phyloP scores from a whole-genome alignment of 352 stramenopile genomes.

The Pythium myriotylum region DNA sequence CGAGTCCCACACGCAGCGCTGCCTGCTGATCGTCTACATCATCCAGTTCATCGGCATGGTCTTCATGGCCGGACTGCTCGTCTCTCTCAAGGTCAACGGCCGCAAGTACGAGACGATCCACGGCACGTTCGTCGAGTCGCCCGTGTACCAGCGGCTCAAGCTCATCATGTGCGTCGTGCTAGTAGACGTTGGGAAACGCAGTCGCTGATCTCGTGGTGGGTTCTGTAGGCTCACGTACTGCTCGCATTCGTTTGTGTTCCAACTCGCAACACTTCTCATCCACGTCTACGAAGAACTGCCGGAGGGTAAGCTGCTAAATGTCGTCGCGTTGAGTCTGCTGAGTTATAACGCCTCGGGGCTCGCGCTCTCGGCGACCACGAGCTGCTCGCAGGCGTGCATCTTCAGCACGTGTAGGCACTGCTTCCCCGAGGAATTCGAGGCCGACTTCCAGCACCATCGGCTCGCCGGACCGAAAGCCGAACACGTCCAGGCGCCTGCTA shows the following conservation, averaged over 20 bases:
- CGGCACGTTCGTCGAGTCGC: constrained; percentile 60
- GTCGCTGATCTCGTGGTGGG: no score
- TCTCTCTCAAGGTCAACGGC: constrained; percentile 50
- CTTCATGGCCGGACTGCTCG: constrained; percentile 54
- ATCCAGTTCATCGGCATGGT: constrained; percentile 52
- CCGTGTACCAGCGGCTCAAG: constrained; percentile 69
- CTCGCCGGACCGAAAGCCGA: neutral
- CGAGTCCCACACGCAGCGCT: constrained; percentile 49
- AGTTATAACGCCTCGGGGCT: constrained; percentile 8
- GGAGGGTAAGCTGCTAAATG: neutral
- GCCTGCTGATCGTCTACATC: constrained; percentile 44
- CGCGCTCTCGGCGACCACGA: constrained; percentile 13
- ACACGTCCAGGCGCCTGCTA: constrained; percentile 6
- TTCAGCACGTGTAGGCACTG: constrained; percentile 6
- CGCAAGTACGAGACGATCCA: constrained; percentile 69
- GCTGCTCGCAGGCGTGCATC: constrained; percentile 12
- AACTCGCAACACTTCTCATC: constrained; percentile 23
- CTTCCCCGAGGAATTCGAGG: constrained; percentile 13
- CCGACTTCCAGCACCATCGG: neutral
- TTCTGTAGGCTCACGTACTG: constrained; percentile 49
- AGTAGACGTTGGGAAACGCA: no score
- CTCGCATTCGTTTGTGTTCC: constrained; percentile 55
- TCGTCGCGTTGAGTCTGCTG: constrained; percentile 9
- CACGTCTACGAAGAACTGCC: constrained; percentile 6
- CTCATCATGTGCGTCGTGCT: constrained; percentile 65